A percentile compares a stretch with the other conserved stretches of the same genome.
These are phyloP conservation scores for Cucurbita moschata DNA, from an alignment of 306 rosid species.

Conservation along the genomic window DNA sequence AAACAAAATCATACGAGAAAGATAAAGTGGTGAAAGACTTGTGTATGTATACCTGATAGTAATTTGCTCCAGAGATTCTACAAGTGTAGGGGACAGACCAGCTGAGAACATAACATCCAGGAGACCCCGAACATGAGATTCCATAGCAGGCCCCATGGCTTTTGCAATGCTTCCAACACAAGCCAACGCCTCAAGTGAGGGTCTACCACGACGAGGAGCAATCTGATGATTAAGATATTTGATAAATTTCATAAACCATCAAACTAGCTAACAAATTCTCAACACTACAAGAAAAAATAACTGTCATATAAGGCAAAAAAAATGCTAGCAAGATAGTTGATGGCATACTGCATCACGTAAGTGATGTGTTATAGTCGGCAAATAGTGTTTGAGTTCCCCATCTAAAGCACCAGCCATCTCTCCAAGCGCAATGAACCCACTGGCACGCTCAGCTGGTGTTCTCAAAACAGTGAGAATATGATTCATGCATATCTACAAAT, in stretches of 20 bases:
- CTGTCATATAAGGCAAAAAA: neutral
- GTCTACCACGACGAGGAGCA: slow-evolving; percentile 93
- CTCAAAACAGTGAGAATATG: slow-evolving; percentile 87
- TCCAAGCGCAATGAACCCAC: slow-evolving; percentile 97
- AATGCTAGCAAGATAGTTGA: neutral
- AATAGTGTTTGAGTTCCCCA: slow-evolving; percentile 76
- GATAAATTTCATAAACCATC: slow-evolving; percentile 13
- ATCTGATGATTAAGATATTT: slow-evolving; percentile 44
- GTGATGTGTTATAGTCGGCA: slow-evolving; percentile 74
- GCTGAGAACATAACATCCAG: slow-evolving; percentile 86
- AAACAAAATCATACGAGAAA: neutral
- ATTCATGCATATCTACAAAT: slow-evolving; percentile 93
- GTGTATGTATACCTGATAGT: slow-evolving; percentile 40
- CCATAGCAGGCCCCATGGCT: slow-evolving; percentile 89
- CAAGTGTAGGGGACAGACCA: slow-evolving; percentile 80
- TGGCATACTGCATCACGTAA: slow-evolving; percentile 88
- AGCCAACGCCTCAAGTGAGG: slow-evolving; percentile 95
- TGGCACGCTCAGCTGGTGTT: slow-evolving; percentile 89
- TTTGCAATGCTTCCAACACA: slow-evolving; percentile 97
- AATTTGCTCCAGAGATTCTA: slow-evolving; percentile 84
- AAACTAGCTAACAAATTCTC: slow-evolving; percentile 5
- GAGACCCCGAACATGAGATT: slow-evolving; percentile 79
- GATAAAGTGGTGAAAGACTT: neutral
- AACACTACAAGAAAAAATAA: neutral
- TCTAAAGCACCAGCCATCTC: slow-evolving; percentile 99